Percentiles rank a stretch among this genome's conserved stretches.
These are phyloP conservation scores for Ustilago loliicola DNA, from an alignment of 1,284 basidiomycete genomes.

Conservation along the genomic window DNA sequence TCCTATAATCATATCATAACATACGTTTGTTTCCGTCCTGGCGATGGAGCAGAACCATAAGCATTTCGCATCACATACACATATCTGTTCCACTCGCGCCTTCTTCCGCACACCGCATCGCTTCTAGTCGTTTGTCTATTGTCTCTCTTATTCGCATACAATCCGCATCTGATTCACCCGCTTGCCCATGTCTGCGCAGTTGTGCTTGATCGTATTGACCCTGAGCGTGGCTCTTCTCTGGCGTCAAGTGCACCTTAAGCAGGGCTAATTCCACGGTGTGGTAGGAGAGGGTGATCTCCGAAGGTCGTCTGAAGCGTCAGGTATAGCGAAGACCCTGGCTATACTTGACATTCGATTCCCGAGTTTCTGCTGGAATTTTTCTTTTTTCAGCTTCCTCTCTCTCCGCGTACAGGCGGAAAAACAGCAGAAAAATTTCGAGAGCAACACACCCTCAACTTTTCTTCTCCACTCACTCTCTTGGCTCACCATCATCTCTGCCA, in stretches of 20 bases:
- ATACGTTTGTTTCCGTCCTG: too few relatives aligned
- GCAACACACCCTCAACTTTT: neutral
- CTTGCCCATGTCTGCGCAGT: neutral
- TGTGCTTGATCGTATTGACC: too few relatives aligned
- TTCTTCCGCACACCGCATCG: neutral
- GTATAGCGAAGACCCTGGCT: slow-evolving; percentile 2
- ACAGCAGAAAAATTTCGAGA: slow-evolving; percentile 27
- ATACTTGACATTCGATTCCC: slow-evolving; percentile 20
- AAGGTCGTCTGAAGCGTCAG: neutral
- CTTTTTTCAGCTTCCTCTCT: slow-evolving; percentile 10
- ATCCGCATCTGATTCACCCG: neutral
- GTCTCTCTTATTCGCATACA: neutral
- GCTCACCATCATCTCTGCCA: slow-evolving; percentile 6
- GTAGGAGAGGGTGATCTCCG: too few relatives aligned
- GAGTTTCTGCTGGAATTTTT: slow-evolving; percentile 15
- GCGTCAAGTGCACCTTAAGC: too few relatives aligned
- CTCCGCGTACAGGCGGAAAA: slow-evolving; percentile 2
- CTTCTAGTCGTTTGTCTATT: neutral
- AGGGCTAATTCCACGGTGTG: too few relatives aligned
- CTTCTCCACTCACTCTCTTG: slow-evolving; percentile 1
- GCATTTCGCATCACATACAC: neutral
- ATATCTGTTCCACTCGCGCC: neutral
- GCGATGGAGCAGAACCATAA: neutral
- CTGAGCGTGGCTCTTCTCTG: too few relatives aligned
- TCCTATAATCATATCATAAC: too few relatives aligned